phyloP scores from a whole-genome alignment of 768 basidiomycete genomes.

The Pisolithus microcarpus region DNA sequence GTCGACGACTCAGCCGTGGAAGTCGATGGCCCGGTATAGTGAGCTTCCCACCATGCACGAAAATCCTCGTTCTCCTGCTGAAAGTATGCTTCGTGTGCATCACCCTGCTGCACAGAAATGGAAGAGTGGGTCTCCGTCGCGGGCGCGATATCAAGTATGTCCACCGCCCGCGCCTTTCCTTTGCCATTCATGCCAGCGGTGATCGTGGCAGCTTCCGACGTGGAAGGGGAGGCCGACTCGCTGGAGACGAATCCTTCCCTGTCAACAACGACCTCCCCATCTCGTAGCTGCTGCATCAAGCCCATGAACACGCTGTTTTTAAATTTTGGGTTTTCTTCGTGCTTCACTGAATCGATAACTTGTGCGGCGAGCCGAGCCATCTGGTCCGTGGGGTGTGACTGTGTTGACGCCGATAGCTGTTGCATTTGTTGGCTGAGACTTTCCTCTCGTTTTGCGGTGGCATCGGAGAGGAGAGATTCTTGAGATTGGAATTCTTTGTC shows the following conservation, averaged over 20 bases:
- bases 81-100: conserved; percentile 63
- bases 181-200: conserved; percentile 55
- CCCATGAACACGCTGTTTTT: conserved; percentile 76
- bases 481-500: conserved; percentile 59
- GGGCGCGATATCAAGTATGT: conserved; percentile 2
- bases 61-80: conserved; percentile 66
- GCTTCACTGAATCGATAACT: conserved; percentile 66
- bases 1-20: background rate
- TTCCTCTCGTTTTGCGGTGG: conserved; percentile 1
- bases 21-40: conserved; percentile 19
- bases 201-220: background rate
- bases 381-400: conserved; percentile 42
- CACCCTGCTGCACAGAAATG: conserved; percentile 16
- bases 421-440: conserved; percentile 11
- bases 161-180: conserved; percentile 40
- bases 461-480: conserved; percentile 31
- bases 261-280: conserved; percentile 69
- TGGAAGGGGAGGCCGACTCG: conserved; percentile 17
- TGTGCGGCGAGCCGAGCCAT: conserved; percentile 75
- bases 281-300: conserved; percentile 79
- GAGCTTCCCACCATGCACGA: conserved; percentile 49
- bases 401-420: conserved; percentile 15
- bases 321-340: conserved; percentile 80
- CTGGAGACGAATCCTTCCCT: conserved; percentile 71
- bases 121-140: background rate